Conservation (phyloP, 2,329 filamentous ascomycete species). For the Colletotrichum noveboracense region DNA sequence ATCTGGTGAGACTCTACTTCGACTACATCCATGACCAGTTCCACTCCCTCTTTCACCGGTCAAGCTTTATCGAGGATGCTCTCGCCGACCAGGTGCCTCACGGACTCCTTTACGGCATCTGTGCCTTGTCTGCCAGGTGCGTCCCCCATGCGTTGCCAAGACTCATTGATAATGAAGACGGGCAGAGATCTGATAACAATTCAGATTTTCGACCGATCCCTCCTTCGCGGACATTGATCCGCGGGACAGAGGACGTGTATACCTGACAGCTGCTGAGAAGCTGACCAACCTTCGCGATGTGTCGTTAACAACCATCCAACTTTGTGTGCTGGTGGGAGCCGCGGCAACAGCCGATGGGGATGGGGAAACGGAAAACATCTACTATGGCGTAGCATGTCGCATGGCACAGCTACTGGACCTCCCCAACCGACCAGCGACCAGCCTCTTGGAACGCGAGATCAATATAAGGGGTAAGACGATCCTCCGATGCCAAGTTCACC, state of each 20-base stretch:
- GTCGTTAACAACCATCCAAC: slow-evolving; percentile 40
- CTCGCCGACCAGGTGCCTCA: slow-evolving; percentile 24
- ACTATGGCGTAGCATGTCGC: slow-evolving; percentile 40
- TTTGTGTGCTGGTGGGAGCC: slow-evolving; percentile 41
- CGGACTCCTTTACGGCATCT: slow-evolving; percentile 29
- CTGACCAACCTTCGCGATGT: slow-evolving; percentile 39
- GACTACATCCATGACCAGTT: slow-evolving; percentile 38
- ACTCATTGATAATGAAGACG: not conserved
- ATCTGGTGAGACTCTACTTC: slow-evolving; percentile 37
- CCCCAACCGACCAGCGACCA: slow-evolving; percentile 30
- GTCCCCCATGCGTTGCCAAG: not conserved
- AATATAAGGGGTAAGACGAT: slow-evolving; percentile 32
- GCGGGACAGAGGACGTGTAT: slow-evolving; percentile 25
- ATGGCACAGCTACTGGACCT: slow-evolving; percentile 39
- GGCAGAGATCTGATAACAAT: not conserved
- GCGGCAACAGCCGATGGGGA: slow-evolving; percentile 38
- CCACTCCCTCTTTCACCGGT: slow-evolving; percentile 37
- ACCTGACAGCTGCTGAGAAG: slow-evolving; percentile 25
- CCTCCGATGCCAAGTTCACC: not conserved
- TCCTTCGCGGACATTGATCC: slow-evolving; percentile 24
- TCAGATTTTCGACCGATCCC: slow-evolving; percentile 28
- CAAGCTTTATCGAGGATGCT: slow-evolving; percentile 29
- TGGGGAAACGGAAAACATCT: slow-evolving; percentile 40
- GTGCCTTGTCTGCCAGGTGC: slow-evolving; percentile 28
- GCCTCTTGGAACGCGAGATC: slow-evolving; percentile 35